A percentile compares a stretch with the other conserved stretches of the same genome.
phyloP scores from a whole-genome alignment of 371 early-diverging fungal genomes.

The Actinomucor elegans region DNA sequence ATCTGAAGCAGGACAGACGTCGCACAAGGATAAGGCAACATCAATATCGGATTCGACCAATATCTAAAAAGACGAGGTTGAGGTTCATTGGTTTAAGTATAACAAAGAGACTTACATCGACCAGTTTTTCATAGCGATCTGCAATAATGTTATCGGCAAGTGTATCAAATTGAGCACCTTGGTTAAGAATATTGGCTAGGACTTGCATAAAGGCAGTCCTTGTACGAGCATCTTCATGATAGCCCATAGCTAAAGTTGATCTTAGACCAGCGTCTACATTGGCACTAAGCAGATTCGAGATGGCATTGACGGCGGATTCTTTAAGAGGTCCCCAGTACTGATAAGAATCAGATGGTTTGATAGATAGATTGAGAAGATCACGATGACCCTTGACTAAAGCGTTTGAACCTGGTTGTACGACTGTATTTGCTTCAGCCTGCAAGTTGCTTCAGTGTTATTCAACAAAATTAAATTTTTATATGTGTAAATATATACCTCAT shows the following conservation, averaged over 20 bases:
- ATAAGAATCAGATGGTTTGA: conserved; percentile 17
- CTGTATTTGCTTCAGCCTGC: conserved; percentile 17
- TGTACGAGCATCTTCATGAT: conserved; percentile 87
- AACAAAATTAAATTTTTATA: neutral
- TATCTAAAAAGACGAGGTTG: conserved; percentile 22
- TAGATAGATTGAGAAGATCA: conserved; percentile 19
- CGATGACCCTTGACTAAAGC: conserved; percentile 41
- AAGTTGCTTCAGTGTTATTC: too few species aligned
- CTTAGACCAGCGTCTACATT: conserved; percentile 89
- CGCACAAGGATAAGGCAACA: conserved; percentile 77
- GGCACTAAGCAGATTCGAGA: conserved; percentile 86
- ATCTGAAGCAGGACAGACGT: conserved; percentile 79
- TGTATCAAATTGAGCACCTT: conserved; percentile 82
- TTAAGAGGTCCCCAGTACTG: conserved; percentile 70
- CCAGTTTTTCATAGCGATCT: conserved; percentile 69
- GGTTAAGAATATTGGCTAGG: conserved; percentile 81
- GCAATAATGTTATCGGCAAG: conserved; percentile 70
- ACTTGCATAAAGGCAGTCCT: conserved; percentile 90
- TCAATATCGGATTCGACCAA: conserved; percentile 65
- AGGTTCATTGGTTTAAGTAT: too few species aligned
- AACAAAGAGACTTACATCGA: conserved; percentile 57
- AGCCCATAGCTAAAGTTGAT: conserved; percentile 84
- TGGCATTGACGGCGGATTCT: conserved; percentile 78
- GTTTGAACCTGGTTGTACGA: neutral
- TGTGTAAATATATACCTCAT: conserved; percentile 28